Base-by-base conservation (phyloP, 495 filamentous ascomycete species). In the Xylaria acuta region DNA sequence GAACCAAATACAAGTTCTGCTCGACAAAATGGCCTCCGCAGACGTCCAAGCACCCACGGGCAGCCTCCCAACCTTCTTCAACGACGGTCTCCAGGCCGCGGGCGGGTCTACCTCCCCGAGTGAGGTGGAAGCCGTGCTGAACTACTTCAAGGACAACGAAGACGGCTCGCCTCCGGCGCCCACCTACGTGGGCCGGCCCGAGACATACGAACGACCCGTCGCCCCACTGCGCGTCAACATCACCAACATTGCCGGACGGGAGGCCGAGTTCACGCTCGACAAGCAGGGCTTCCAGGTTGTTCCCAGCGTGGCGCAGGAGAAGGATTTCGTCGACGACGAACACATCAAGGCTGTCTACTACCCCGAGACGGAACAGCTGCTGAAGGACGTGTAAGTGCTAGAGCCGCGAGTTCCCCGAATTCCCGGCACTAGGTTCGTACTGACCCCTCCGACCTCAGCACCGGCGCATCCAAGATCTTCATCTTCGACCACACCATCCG, bases 401-500 rank as follows among this genome's bases (percentile, higher is more conserved):
- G 49, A 67, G 27, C 6, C 45, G n/a, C 27, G 18, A 22, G 22
- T 38, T 9, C 40, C 11, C 22, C 45, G 18, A 25, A 53, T 30
- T 9, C 25, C 12, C 25, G 5, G 25, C 18, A 51, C 54, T 30
- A 5, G 6, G 63, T 62, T 53, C 12, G 5, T 45, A 59, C 9
- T 66, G 51, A 73, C 36, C 72, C 60, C 25, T 74, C 63, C 83
- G 34, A 77, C 80, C 25, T 84, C 65, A 85, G 93, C 14, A 90
- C 91, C 27, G 92, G 90, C 27, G 87, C 87, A 2, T 83, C 89
- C 43, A 84, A 88, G 43, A 82, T 92, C 79, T 89, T 90, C 84
- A 91, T 93, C 82, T 93, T 92, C 78, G 90, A 93, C 83, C 90
- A 92, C 79, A 93, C 90, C 43, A 88, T 92, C 86, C 90, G 90